Percentiles rank a stretch among this genome's conserved stretches.
These are phyloP conservation scores for Phylloboletellus chloephorus DNA, from an alignment of 1,284 basidiomycete genomes.

Conservation along the genomic window DNA sequence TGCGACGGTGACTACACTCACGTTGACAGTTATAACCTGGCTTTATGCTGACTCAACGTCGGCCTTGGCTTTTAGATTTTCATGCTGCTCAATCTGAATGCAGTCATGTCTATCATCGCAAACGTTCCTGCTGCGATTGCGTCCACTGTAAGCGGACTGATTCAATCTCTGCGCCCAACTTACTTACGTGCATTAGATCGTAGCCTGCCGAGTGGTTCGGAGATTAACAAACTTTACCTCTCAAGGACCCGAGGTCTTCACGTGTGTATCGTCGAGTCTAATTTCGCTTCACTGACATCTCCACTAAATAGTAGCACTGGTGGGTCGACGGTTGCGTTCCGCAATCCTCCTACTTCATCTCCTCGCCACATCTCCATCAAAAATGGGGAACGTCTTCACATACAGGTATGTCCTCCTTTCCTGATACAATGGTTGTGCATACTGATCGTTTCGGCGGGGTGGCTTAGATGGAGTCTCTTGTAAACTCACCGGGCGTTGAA, in stretches of 20 bases:
- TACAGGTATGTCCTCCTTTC: conserved; percentile 39
- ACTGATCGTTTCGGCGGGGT: not conserved
- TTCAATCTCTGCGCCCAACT: not conserved
- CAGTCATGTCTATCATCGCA: conserved; percentile 70
- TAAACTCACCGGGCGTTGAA: conserved; percentile 39
- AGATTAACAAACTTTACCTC: conserved; percentile 55
- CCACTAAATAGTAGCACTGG: conserved; percentile 25
- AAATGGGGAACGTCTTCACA: conserved; percentile 41
- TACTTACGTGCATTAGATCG: conserved; percentile 45
- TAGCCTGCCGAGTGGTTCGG: conserved; percentile 64
- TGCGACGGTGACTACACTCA: conserved; percentile 46
- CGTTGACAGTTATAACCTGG: not conserved
- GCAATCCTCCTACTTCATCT: conserved; percentile 27
- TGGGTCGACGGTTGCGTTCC: conserved; percentile 39
- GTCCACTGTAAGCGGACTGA: conserved; percentile 46
- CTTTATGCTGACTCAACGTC: conserved; percentile 1
- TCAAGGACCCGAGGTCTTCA: conserved; percentile 47
- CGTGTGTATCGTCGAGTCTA: conserved; percentile 36
- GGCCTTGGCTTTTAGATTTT: conserved; percentile 42
- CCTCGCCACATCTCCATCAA: conserved; percentile 32
- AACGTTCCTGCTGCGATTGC: conserved; percentile 69
- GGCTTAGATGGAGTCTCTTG: conserved; percentile 54
- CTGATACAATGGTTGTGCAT: not conserved
- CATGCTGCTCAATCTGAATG: conserved; percentile 66
- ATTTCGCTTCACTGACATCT: conserved; percentile 4